Evolutionary conservation across 202 grass and related monocot species (phyloP).

Genomic region (Saccharum hybrid): DNA sequence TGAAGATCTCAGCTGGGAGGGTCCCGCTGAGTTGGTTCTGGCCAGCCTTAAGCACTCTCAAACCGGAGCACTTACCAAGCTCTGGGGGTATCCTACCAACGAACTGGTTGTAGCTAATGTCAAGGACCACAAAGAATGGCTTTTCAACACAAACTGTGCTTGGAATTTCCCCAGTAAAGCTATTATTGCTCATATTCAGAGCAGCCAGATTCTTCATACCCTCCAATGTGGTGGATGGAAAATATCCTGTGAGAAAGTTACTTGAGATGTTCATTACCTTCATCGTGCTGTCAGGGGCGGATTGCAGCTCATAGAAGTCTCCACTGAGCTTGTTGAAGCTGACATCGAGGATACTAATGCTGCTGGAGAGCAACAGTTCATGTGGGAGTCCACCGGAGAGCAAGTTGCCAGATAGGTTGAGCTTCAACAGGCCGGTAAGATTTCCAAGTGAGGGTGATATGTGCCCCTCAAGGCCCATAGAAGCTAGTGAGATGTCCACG

Average conservation of each 20-base stretch:
- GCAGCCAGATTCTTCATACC: constrained; percentile 43
- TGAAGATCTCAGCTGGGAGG: constrained; percentile 52
- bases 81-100: constrained; percentile 40
- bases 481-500: constrained; percentile 45
- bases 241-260: constrained; percentile 53
- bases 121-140: constrained; percentile 43
- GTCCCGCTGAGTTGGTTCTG: constrained; percentile 43
- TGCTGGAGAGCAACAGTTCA: constrained; percentile 42
- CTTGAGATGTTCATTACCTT: constrained; percentile 62
- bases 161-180: constrained; percentile 50
- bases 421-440: constrained; percentile 39
- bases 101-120: constrained; percentile 51
- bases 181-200: constrained; percentile 64
- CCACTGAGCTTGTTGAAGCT: constrained; percentile 56
- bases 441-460: constrained; percentile 62
- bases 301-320: constrained; percentile 35
- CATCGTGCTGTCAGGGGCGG: constrained; percentile 15
- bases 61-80: constrained; percentile 51
- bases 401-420: constrained; percentile 57
- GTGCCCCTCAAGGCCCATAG: constrained; percentile 44
- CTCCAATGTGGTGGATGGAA: constrained; percentile 38
- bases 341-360: constrained; percentile 47
- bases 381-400: constrained; percentile 47
- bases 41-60: constrained; percentile 32
- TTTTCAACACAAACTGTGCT: constrained; percentile 45